Evolutionary conservation across 441 rosid genomes (phyloP).

Genomic region (Geranium incanum): DNA sequence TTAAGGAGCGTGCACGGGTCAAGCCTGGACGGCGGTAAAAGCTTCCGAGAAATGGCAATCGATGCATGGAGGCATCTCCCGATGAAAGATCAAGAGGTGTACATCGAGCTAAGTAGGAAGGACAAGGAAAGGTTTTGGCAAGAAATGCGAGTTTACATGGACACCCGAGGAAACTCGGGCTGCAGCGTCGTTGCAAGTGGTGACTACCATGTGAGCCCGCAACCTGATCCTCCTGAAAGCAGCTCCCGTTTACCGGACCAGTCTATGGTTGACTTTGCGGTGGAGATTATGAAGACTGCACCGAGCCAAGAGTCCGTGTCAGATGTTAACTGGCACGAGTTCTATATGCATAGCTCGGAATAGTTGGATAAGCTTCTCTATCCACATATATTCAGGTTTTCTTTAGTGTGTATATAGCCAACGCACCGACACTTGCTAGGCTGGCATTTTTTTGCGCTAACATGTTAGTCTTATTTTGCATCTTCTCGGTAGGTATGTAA

Average conservation of each 20-base stretch:
- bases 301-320: background rate
- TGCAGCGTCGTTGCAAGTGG: background rate
- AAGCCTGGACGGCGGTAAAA: background rate
- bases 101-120: background rate
- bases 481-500: background rate
- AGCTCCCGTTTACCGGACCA: background rate
- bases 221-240: background rate
- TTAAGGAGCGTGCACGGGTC: background rate
- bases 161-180: background rate
- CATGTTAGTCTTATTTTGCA: background rate
- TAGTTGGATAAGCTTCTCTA: background rate
- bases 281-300: background rate
- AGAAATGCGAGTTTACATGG: background rate
- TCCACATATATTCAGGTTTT: too few relatives aligned
- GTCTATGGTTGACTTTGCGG: background rate
- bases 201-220: conserved; percentile 2
- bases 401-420: too few relatives aligned
- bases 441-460: background rate
- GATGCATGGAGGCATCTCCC: conserved; percentile 2
- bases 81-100: background rate
- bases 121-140: background rate
- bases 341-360: conserved; percentile 4
- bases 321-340: conserved; percentile 2
- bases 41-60: background rate
- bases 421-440: background rate